phyloP scores from a whole-genome alignment of 2,329 filamentous ascomycete genomes.

The Aspergillus pseudoglaucus region DNA sequence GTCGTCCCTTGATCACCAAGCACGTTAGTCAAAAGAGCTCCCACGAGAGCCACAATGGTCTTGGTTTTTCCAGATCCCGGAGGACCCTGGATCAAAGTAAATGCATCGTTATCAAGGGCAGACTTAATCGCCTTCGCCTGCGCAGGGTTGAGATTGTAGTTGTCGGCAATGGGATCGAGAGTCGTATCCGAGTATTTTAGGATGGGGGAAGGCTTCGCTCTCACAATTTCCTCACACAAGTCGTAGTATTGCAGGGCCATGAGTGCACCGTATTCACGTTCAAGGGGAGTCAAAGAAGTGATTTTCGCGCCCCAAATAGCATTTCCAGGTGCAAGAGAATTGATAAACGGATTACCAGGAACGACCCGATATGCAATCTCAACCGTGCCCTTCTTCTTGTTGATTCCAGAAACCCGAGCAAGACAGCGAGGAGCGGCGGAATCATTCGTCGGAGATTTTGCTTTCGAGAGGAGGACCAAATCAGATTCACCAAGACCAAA shows the following conservation, averaged over 20 bases:
- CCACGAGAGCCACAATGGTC: conserved; percentile 94
- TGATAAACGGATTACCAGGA: conserved; percentile 56
- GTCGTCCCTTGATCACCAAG: conserved; percentile 46
- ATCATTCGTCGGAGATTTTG: conserved; percentile 61
- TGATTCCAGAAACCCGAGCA: conserved; percentile 72
- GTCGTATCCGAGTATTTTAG: conserved; percentile 71
- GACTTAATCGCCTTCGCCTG: conserved; percentile 90
- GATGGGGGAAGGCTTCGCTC: conserved; percentile 82
- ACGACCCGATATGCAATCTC: conserved; percentile 84
- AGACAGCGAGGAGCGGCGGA: conserved; percentile 70
- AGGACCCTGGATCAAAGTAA: conserved; percentile 91
- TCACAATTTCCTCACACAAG: conserved; percentile 83
- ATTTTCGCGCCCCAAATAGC: conserved; percentile 73
- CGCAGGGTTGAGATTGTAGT: conserved; percentile 78
- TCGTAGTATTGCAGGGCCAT: conserved; percentile 93
- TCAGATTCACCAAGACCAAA: conserved; percentile 74
- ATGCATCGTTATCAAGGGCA: conserved; percentile 90
- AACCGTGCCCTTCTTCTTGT: conserved; percentile 70
- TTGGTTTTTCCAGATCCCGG: conserved; percentile 98
- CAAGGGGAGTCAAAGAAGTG: conserved; percentile 86
- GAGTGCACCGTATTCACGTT: conserved; percentile 89
- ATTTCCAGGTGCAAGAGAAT: conserved; percentile 61
- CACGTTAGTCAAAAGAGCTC: conserved; percentile 65
- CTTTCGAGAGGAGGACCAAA: conserved; percentile 76
- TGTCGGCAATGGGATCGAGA: conserved; percentile 61